Base-by-base conservation (phyloP, 306 rosid genomes). In the Vigna trinervia region DNA sequence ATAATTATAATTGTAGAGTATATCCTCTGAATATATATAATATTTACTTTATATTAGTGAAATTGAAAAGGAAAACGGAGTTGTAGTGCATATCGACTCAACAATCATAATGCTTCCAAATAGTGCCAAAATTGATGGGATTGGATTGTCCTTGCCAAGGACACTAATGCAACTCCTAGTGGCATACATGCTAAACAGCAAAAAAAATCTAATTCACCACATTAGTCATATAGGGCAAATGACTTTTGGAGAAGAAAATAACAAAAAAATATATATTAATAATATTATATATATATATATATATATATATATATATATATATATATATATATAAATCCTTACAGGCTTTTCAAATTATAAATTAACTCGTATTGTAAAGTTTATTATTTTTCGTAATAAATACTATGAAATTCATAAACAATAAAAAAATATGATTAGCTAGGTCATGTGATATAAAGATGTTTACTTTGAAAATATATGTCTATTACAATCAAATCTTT, bases 61-160 rank as follows among this genome's bases (percentile, higher is more conserved):
- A 63, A 36, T 7, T 8, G 4, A 17, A 63, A 61, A 63, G 8
- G 8, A 63, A 34, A 70, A 13, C 10, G 0, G 2, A 45, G 23
- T 12, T 38, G 7, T 60, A 76, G 81, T 83, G 85, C 81, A 36
- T 67, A 61, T 73, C 85, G 22, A 80, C 76, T 71, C 86, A 61
- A 74, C 69, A 34, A 45, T 62, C 56, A 3, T 70, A 46, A 81
- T 81, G 80, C 61, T 76, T 61, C 26, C 8, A 9, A 64, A 59
- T 64, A 63, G 58, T 80, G 76, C 73, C 61, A 65, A 36, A 46
- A 13, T 46, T 61, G 75, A 73, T 71, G 74, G 66, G 57, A 72
- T 54, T 4, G 73, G 7, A 59, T 38, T 46, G 80, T 67, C 80
- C 75, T 73, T 62, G 39, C 51, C 17, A 50, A 17, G 23, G 7